Evolutionary conservation across 2,329 filamentous ascomycete species (phyloP).

Genomic region (Phialemoniopsis sp.): DNA sequence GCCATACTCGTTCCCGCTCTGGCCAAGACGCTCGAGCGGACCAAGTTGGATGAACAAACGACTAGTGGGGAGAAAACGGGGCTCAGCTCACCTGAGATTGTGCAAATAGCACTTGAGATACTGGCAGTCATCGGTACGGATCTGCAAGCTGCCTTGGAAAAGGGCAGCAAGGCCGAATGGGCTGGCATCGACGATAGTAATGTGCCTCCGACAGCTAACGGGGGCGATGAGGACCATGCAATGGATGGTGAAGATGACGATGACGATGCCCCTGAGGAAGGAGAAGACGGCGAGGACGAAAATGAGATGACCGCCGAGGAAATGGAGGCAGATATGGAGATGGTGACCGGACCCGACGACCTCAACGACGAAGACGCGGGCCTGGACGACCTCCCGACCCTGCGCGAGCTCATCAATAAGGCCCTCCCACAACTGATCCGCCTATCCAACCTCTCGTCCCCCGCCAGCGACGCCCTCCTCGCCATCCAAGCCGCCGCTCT

Average conservation of each 20-base stretch:
- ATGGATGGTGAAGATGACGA: constrained; percentile 29
- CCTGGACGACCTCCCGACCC: constrained; percentile 49
- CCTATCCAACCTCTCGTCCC: constrained; percentile 28
- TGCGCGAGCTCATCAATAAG: constrained; percentile 39
- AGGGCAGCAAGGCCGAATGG: constrained; percentile 34
- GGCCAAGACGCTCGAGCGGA: constrained; percentile 29
- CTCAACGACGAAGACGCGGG: constrained; percentile 25
- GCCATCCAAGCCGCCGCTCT: constrained; percentile 50
- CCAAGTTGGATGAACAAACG: constrained; percentile 15
- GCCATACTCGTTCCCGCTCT: constrained; percentile 44
- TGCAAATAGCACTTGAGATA: constrained; percentile 56
- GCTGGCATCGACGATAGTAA: constrained; percentile 29
- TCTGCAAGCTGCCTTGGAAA: constrained; percentile 46
- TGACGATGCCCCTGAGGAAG: constrained; percentile 29
- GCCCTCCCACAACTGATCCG: constrained; percentile 46
- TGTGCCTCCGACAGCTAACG: too few species aligned
- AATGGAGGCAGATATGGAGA: constrained; percentile 61
- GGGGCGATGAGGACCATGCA: constrained; percentile 12
- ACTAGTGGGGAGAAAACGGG: constrained; percentile 27
- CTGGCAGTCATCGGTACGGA: constrained; percentile 61
- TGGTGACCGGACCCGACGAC: constrained; percentile 49
- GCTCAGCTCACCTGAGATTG: constrained; percentile 37
- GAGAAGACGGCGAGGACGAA: constrained; percentile 32
- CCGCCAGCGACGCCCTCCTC: constrained; percentile 33
- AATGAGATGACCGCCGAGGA: constrained; percentile 45